phyloP scores from a whole-genome alignment of 225 moss, liverwort and hornwort species.

The Bryum argenteum region DNA sequence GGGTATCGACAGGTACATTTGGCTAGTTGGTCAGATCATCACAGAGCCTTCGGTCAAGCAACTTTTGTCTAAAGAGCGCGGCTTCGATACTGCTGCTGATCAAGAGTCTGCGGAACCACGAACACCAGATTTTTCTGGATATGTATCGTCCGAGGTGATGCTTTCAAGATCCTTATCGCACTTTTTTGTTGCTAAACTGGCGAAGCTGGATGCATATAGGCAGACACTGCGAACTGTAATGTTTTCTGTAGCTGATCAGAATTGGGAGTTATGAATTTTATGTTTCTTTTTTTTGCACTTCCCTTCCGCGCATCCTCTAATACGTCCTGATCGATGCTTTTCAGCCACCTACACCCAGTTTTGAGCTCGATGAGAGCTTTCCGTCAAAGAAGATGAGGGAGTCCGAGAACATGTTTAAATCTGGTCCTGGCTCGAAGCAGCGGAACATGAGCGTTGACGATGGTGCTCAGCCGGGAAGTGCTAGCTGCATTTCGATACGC shows the following conservation, averaged over 20 bases:
- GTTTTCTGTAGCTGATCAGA: constrained; percentile 12
- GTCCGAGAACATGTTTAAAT: constrained; percentile 50
- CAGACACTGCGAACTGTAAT: constrained; percentile 4
- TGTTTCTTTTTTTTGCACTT: constrained; percentile 1
- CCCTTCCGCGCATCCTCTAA: constrained; percentile 28
- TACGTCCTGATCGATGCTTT: constrained; percentile 18
- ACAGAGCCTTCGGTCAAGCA: constrained; percentile 86
- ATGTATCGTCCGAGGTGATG: constrained; percentile 53
- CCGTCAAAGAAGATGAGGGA: constrained; percentile 62
- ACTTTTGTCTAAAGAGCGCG: constrained; percentile 67
- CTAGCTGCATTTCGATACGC: constrained; percentile 57
- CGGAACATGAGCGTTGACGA: constrained; percentile 57
- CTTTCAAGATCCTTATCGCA: constrained; percentile 20
- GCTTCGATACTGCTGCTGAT: constrained; percentile 51
- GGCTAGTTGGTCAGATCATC: constrained; percentile 98
- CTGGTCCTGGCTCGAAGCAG: constrained; percentile 43
- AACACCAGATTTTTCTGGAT: constrained; percentile 55
- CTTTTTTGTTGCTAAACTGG: background rate
- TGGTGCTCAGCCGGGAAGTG: constrained; percentile 57
- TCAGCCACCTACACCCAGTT: constrained; percentile 56
- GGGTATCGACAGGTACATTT: constrained; percentile 95
- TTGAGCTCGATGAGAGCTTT: constrained; percentile 47
- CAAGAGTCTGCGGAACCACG: constrained; percentile 53
- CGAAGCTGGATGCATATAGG: constrained; percentile 16
- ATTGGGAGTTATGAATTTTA: background rate